Percentiles rank a stretch among this genome's conserved stretches.
These are phyloP conservation scores for Climacium dendroides DNA, from an alignment of 225 moss, liverwort and hornwort species.

Conservation along the genomic window DNA sequence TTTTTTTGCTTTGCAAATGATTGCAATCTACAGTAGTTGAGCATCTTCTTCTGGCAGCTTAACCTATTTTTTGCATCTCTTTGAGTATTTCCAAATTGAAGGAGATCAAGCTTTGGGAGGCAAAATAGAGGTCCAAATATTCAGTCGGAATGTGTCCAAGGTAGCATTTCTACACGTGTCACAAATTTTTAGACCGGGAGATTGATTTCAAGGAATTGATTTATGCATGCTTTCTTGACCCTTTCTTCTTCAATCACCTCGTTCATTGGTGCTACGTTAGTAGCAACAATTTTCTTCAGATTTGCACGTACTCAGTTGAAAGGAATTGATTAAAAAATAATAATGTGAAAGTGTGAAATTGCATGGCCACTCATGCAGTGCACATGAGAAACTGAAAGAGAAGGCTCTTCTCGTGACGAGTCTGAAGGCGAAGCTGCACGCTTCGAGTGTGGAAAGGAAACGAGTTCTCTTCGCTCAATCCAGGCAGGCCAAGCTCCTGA, in stretches of 20 bases:
- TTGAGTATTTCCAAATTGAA: too few relatives aligned
- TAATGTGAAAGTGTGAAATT: neutral
- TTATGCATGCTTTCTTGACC: neutral
- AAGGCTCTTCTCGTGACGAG: constrained; percentile 48
- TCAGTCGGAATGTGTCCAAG: neutral
- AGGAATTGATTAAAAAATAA: neutral
- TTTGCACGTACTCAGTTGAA: neutral
- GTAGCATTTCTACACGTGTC: neutral
- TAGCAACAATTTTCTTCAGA: neutral
- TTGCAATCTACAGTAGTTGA: neutral
- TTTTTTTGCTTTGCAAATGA: neutral
- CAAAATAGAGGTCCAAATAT: too few relatives aligned
- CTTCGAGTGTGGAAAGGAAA: constrained; percentile 28
- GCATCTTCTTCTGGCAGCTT: too few relatives aligned
- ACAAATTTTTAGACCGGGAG: neutral
- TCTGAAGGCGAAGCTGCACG: constrained; percentile 52
- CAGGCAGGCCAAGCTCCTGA: constrained; percentile 4
- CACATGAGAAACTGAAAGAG: constrained; percentile 35
- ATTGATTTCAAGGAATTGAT: neutral
- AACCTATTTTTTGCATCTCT: too few relatives aligned
- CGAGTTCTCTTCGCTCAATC: constrained; percentile 13
- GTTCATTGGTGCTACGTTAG: neutral
- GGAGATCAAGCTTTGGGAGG: too few relatives aligned
- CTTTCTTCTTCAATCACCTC: neutral
- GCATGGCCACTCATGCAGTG: neutral